Evolutionary conservation across 148 eudicot species (phyloP), one percentile per base, ranked within the genome.

Genomic region (Amaranthus hypochondriacus): DNA sequence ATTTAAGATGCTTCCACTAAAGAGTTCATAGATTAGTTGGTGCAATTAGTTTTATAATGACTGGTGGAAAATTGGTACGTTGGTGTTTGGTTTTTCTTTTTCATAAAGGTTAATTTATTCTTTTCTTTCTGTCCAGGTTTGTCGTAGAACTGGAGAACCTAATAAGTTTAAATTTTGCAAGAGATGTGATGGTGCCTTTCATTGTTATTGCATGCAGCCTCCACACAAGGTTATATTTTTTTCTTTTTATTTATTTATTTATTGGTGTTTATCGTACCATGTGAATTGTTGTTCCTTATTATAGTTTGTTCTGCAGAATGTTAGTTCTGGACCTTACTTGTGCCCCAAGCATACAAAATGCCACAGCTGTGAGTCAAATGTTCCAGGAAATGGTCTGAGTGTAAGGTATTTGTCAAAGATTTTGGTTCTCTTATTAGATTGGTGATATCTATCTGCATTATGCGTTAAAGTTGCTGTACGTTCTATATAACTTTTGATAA

Each of bases 171-270:
- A 90, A 85, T 95, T 90, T 77, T 95, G 98, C 87, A 87, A 83
- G 81, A 90, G 98, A 78, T 95, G 98, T 73, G 98, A 95, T 85
- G 98, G 88, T 65, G 98, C 96, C 62, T 84, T 86, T 77, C 98
- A 95, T 70, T 95, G 98, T 84, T 92, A 95, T 77, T 95, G 98
- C 68, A 91, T 87, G 92, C 98, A 95, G 71, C 97, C 98, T 77
- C 98, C 98, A 5, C 98, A 95, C 72, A 95, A 95, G 98, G 98
- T 94, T 71, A n/a, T 66, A 60, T 43, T 12, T 56, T 63, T 42
- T 53, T 62, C 0, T 51, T 70, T 63, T 57, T 74, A 55, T 5
- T 21, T 50, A 3, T 9, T 12, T 72, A 49, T 51, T 53, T 3
- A 5, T 52, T 43, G 28, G 8, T 10, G 11, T 52, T 8, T 67